These are phyloP conservation scores for Kodamaea neixiangensis DNA, from an alignment of 805 yeast genomes.

Conservation along the genomic window DNA sequence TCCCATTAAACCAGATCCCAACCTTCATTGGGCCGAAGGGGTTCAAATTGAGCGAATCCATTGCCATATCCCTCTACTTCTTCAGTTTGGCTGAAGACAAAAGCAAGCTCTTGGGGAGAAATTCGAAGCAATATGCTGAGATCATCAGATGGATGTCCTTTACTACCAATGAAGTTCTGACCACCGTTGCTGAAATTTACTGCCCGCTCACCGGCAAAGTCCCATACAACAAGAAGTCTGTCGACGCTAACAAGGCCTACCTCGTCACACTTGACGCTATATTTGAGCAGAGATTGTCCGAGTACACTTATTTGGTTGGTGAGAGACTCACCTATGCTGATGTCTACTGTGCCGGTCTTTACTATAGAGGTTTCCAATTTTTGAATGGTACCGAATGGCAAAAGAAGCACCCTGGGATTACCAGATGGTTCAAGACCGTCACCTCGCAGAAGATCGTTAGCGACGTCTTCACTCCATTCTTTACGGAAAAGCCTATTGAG, in stretches of 20 bases:
- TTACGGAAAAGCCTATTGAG: constrained; percentile 67
- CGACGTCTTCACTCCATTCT: constrained; percentile 42
- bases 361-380: constrained; percentile 55
- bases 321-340: constrained; percentile 49
- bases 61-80: constrained; percentile 63
- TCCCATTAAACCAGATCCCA: constrained; percentile 69
- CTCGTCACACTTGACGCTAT: constrained; percentile 15
- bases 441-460: constrained; percentile 14
- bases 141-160: constrained; percentile 78
- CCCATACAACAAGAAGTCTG: constrained; percentile 77
- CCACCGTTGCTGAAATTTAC: constrained; percentile 47
- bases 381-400: constrained; percentile 69
- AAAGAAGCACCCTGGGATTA: constrained; percentile 56
- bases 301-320: constrained; percentile 48
- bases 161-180: constrained; percentile 67
- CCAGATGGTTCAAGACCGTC: constrained; percentile 72
- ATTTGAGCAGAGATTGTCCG: constrained; percentile 37
- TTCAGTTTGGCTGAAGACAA: constrained; percentile 46
- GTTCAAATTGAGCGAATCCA: constrained; percentile 65
- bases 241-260: constrained; percentile 46
- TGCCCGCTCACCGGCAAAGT: constrained; percentile 59
- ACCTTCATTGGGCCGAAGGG: constrained; percentile 71
- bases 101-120: constrained; percentile 61
- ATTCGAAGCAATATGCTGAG: constrained; percentile 59
- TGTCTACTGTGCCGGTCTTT: constrained; percentile 36